Evolutionary conservation across 2,329 filamentous ascomycete species (phyloP), one percentile per base, ranked within the genome.

Genomic region (Clarireedia hainanense): DNA sequence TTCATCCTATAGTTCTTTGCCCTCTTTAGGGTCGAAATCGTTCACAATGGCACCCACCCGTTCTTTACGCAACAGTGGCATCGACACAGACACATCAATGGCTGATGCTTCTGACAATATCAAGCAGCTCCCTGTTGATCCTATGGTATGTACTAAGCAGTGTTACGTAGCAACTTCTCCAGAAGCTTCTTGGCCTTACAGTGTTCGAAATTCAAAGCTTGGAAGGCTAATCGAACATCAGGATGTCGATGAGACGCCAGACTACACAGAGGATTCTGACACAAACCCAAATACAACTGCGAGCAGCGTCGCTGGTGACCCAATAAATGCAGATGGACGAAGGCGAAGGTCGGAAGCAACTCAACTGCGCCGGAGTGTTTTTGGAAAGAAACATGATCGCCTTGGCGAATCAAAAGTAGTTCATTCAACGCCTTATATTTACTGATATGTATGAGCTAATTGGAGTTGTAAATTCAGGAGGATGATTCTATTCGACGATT

Each of bases 401-500:
- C 74, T 99, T 6, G 91, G 92, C 68, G 90, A 95, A 69, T 95
- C 89, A 50, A 97, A 96, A 83, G 90, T 92, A 78, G 10, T 9
- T 43, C 24, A 3, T 36, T 26, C 20, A 12, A 4, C 5, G 42
- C 42, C 30, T 14, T 14, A 5, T 12, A 0, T 24, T n/a, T 36
- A 12, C 24, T 14, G 52, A n/a, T 14, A 27, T 34, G 10, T 20
- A 10, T 10, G 23, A 57, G 43, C 49, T 50, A 6, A 47, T 37
- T 52, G n/a, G 17, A 15, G 36, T 5, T 9, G n/a, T 17, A 9
- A 24, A 50, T 59, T 40, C 55, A 92, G 89, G 92, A 96, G 75
- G 89, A 96, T 77, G 92, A 97, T 68, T 95, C 90, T 0, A 89
- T 97, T 68, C 84, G 92, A 64, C 81, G 94, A 69, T 99, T 99